Percentiles rank a stretch among this genome's conserved stretches.
Evolutionary conservation across 768 basidiomycete genomes (phyloP).

Genomic region (Mycena rebaudengoi): DNA sequence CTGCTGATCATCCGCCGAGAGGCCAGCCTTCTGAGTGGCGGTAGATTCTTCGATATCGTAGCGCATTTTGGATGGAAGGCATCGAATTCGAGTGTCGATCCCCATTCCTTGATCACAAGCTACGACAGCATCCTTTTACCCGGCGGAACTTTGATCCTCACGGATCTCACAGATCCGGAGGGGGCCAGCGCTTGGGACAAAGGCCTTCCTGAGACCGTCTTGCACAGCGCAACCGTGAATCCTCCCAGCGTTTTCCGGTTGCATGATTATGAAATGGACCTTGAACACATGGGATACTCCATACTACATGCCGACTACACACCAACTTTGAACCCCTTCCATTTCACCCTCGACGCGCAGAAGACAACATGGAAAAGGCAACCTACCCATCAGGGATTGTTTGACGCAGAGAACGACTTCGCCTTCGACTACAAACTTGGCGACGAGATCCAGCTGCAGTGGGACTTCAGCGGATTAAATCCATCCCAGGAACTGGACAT

Average conservation of each 20-base stretch:
- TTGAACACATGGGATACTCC: not conserved
- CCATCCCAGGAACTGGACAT: not conserved
- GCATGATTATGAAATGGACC: not conserved
- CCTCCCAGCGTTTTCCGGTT: not conserved
- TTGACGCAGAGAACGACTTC: constrained; percentile 5
- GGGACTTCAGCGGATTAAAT: constrained; percentile 8
- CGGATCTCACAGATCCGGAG: not conserved
- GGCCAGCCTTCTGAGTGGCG: not conserved
- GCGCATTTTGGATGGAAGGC: not conserved
- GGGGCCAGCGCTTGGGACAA: not conserved
- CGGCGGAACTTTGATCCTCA: constrained; percentile 1
- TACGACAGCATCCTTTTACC: constrained; percentile 7
- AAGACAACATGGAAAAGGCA: not conserved
- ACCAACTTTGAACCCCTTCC: not conserved
- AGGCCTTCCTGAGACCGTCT: not conserved
- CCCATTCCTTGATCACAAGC: not conserved
- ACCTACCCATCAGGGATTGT: not conserved
- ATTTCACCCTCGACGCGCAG: constrained; percentile 1
- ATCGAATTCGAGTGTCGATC: not conserved
- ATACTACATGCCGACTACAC: not conserved
- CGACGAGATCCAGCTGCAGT: not conserved
- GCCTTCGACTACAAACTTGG: not conserved
- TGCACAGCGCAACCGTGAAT: not conserved
- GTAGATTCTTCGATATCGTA: not conserved
- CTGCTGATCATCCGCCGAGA: not conserved